Conservation (phyloP, 768 basidiomycete species). For the Boletus subparvulus region DNA sequence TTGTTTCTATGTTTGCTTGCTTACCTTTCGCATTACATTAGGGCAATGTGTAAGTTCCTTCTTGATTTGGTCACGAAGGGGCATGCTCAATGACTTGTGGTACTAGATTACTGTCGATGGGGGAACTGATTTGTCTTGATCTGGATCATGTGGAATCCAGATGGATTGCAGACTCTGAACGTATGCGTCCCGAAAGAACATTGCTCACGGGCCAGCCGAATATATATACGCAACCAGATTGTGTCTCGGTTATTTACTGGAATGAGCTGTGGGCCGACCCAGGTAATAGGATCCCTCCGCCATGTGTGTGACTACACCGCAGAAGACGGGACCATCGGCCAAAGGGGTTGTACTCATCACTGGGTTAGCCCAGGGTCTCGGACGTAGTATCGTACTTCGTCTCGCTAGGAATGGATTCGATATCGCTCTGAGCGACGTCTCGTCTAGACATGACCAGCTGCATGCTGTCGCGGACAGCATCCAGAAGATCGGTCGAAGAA, state of each 20-base stretch:
- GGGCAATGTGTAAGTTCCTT: slow-evolving; percentile 22
- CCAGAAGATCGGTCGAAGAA: slow-evolving; percentile 11
- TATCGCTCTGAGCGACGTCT: slow-evolving; percentile 30
- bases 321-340: neutral
- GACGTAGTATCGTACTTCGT: slow-evolving; percentile 19
- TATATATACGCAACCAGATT: too few species aligned
- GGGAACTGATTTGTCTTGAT: slow-evolving; percentile 5
- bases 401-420: slow-evolving; percentile 26
- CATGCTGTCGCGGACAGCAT: slow-evolving; percentile 11
- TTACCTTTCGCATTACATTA: neutral
- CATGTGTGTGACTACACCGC: too few species aligned
- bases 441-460: slow-evolving; percentile 12
- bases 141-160: too few species aligned
- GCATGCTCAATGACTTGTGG: neutral
- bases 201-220: too few species aligned
- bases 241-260: too few species aligned
- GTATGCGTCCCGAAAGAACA: too few species aligned
- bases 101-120: slow-evolving; percentile 19
- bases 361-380: slow-evolving; percentile 32
- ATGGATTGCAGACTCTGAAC: too few species aligned
- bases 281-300: too few species aligned
- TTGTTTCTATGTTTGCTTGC: neutral
- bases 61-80: neutral
- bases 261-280: too few species aligned
- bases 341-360: slow-evolving; percentile 35